phyloP scores from a whole-genome alignment of 495 filamentous ascomycete genomes.

The Aspergillus funiculosus region DNA sequence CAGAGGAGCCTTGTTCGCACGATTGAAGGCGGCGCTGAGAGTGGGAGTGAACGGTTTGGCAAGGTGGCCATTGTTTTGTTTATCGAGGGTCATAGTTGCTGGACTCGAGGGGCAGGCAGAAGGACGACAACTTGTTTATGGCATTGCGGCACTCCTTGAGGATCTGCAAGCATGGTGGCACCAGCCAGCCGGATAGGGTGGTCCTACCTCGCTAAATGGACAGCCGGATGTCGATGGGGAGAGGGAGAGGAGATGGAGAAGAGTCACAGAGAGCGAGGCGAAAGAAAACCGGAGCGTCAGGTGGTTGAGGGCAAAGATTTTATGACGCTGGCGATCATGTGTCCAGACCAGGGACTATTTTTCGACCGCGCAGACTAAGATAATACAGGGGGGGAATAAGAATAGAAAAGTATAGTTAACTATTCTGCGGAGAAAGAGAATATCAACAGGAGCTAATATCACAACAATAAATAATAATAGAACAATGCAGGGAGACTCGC shows the following conservation, averaged over 20 bases:
- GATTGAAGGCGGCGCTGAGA: conserved; percentile 42
- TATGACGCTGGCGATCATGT: neutral
- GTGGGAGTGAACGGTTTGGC: conserved; percentile 48
- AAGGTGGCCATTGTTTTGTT: conserved; percentile 41
- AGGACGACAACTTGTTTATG: conserved; percentile 36
- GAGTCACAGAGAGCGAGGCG: neutral
- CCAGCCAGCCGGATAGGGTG: conserved; percentile 18
- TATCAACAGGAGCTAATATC: too few relatives aligned
- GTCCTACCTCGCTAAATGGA: too few relatives aligned
- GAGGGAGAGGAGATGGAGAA: neutral
- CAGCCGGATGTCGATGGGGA: too few relatives aligned
- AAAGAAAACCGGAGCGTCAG: neutral
- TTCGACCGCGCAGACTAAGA: neutral
- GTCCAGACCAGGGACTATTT: conserved; percentile 1
- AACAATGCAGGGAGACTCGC: too few relatives aligned
- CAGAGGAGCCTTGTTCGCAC: conserved; percentile 37
- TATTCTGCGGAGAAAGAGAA: neutral
- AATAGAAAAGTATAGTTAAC: neutral
- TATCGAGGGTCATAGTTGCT: conserved; percentile 49
- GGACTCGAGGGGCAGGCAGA: conserved; percentile 25
- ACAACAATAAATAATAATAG: too few relatives aligned
- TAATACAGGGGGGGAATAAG: neutral
- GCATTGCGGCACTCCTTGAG: conserved; percentile 35
- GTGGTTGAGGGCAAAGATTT: conserved; percentile 3
- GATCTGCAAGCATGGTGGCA: conserved; percentile 37